phyloP scores from a whole-genome alignment of 2,329 filamentous ascomycete genomes.

The Trichoderma sp. region DNA sequence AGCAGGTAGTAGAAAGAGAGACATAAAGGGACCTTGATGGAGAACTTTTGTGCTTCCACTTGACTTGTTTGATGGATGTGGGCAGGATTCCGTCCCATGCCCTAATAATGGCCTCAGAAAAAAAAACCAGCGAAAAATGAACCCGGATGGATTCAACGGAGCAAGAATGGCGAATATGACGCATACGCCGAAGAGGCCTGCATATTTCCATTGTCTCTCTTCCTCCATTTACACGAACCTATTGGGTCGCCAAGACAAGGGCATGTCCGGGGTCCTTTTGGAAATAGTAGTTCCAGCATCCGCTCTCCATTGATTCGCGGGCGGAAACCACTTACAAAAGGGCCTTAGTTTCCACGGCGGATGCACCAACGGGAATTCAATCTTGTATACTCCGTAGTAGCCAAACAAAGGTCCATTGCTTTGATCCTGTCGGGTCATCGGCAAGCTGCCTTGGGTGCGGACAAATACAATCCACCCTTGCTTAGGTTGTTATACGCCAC shows the following conservation, averaged over 20 bases:
- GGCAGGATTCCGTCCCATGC: neutral
- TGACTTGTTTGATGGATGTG: too few relatives aligned
- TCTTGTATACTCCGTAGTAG: neutral
- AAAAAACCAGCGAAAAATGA: neutral
- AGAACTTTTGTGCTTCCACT: neutral
- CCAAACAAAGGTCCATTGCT: neutral
- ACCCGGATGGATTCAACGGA: neutral
- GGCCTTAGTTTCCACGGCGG: neutral
- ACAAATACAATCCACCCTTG: neutral
- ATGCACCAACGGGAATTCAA: neutral
- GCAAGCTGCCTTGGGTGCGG: neutral
- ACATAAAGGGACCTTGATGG: neutral
- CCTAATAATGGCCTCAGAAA: neutral
- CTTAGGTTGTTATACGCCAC: neutral
- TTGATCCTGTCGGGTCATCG: neutral
- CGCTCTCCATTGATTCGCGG: neutral
- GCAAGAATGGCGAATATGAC: neutral
- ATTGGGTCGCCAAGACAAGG: neutral
- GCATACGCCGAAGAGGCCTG: neutral
- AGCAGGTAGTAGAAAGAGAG: neutral
- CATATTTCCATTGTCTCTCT: neutral
- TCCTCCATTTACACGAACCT: neutral
- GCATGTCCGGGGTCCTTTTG: neutral
- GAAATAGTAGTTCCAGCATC: neutral
- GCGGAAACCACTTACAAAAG: conserved; percentile 5